A percentile compares a stretch with the other conserved stretches of the same genome.
Evolutionary conservation across 208 protist genomes (phyloP).

Genomic region (Jaenimonas drosophilae): DNA sequence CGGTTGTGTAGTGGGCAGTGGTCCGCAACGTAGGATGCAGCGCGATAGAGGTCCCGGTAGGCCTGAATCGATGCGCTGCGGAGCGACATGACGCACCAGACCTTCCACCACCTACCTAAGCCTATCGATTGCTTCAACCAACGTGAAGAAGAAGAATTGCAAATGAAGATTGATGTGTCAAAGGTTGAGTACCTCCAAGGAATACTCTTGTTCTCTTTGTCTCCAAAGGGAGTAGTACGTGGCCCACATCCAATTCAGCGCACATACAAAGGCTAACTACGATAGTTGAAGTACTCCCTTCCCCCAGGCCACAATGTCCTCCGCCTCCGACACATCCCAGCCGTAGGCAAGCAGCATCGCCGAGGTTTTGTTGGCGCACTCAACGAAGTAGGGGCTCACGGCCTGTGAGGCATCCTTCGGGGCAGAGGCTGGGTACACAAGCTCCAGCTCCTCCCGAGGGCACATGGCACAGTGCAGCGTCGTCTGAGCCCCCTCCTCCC

Average conservation of each 20-base stretch:
- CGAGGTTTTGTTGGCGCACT: slow-evolving; percentile 65
- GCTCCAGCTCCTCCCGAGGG: slow-evolving; percentile 54
- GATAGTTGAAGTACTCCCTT: slow-evolving; percentile 45
- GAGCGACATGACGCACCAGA: slow-evolving; percentile 24
- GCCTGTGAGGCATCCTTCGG: slow-evolving; percentile 5
- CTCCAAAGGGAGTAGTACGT: neutral
- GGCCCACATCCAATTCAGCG: no score
- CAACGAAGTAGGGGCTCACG: slow-evolving; percentile 78
- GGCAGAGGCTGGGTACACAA: slow-evolving; percentile 11
- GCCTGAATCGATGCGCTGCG: slow-evolving; percentile 26
- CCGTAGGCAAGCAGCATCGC: slow-evolving; percentile 52
- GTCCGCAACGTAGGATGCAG: slow-evolving; percentile 12
- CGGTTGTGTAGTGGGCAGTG: slow-evolving; percentile 42
- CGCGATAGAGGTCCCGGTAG: slow-evolving; percentile 40
- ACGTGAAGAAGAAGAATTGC: neutral
- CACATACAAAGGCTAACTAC: no score
- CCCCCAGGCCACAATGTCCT: slow-evolving; percentile 57
- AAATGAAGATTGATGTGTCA: no score
- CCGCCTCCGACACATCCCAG: slow-evolving; percentile 70
- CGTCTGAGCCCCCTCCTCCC: slow-evolving; percentile 76
- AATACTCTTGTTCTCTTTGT: neutral
- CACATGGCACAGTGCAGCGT: slow-evolving; percentile 83
- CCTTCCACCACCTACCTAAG: neutral
- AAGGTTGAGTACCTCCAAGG: no score
- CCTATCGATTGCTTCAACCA: neutral